A percentile compares a stretch with the other conserved stretches of the same genome.
phyloP scores from a whole-genome alignment of 2,329 filamentous ascomycete genomes.

The Nectriaceae sp. region DNA sequence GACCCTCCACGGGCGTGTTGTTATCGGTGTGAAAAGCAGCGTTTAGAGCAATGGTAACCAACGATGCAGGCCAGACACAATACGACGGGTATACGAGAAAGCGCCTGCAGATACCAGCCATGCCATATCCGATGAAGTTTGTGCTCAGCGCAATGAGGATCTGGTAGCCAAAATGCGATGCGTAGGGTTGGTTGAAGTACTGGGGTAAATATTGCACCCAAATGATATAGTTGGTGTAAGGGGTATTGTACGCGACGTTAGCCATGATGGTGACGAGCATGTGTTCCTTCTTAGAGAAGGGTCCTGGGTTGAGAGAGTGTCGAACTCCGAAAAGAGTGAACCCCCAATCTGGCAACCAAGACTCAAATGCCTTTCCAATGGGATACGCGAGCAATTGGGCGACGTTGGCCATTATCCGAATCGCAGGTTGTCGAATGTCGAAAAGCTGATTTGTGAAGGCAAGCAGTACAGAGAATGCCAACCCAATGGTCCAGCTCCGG shows the following conservation, averaged over 20 bases:
- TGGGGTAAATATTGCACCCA: constrained; percentile 54
- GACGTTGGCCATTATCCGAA: constrained; percentile 56
- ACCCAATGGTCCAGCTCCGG: constrained; percentile 54
- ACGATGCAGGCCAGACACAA: constrained; percentile 58
- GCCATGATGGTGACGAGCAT: constrained; percentile 64
- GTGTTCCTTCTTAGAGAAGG: constrained; percentile 62
- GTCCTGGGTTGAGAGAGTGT: constrained; percentile 56
- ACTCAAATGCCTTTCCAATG: constrained; percentile 52
- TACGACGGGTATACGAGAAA: constrained; percentile 59
- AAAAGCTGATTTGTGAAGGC: constrained; percentile 60
- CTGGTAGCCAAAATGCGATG: constrained; percentile 54
- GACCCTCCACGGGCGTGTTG: constrained; percentile 42
- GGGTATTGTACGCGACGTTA: constrained; percentile 56
- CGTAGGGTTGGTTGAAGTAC: constrained; percentile 57
- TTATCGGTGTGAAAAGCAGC: constrained; percentile 52
- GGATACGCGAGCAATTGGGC: constrained; percentile 60
- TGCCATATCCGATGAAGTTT: constrained; percentile 61
- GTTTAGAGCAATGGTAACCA: constrained; percentile 58
- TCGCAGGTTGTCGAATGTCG: constrained; percentile 56
- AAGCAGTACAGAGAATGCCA: constrained; percentile 51
- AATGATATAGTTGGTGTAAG: constrained; percentile 58
- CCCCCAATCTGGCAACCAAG: constrained; percentile 50
- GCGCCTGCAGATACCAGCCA: constrained; percentile 55
- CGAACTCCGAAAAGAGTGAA: constrained; percentile 48
- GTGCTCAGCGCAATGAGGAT: constrained; percentile 57